Conservation (phyloP, 2,329 filamentous ascomycete genomes). For the Penicillium sp. region DNA sequence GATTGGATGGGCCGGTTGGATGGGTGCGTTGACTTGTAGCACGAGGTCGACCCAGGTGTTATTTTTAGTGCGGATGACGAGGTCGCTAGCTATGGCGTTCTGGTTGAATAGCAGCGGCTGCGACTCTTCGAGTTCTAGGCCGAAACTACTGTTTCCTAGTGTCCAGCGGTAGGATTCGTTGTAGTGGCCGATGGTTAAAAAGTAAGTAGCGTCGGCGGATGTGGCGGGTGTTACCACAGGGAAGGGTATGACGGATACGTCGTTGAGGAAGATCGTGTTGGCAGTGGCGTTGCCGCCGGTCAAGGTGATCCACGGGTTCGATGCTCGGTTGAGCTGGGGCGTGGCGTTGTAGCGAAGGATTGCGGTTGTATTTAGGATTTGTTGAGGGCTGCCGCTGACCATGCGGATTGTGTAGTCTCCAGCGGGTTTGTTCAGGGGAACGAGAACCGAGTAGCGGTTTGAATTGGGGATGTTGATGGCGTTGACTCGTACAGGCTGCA, state of each 20-base stretch:
- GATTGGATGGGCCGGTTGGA: conserved; percentile 59
- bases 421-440: conserved; percentile 44
- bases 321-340: conserved; percentile 15
- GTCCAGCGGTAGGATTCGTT: conserved; percentile 27
- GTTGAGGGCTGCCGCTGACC: conserved; percentile 49
- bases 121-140: conserved; percentile 22
- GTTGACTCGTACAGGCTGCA: conserved; percentile 41
- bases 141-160: conserved; percentile 25
- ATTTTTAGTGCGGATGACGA: conserved; percentile 51
- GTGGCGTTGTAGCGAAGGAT: conserved; percentile 45
- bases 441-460: conserved; percentile 42
- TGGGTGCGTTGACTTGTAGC: conserved; percentile 41
- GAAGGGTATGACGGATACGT: conserved; percentile 47
- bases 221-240: conserved; percentile 47
- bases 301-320: conserved; percentile 51
- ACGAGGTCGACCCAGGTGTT: conserved; percentile 58
- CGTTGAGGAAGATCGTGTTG: conserved; percentile 47
- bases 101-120: conserved; percentile 28
- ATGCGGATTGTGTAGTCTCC: conserved; percentile 57
- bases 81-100: conserved; percentile 27
- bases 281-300: conserved; percentile 46
- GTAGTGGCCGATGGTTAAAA: conserved; percentile 22
- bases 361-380: conserved; percentile 56
- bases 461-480: conserved; percentile 37
- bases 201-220: conserved; percentile 43